phyloP scores from a whole-genome alignment of 768 basidiomycete species.

The Cantharellus anzutake region DNA sequence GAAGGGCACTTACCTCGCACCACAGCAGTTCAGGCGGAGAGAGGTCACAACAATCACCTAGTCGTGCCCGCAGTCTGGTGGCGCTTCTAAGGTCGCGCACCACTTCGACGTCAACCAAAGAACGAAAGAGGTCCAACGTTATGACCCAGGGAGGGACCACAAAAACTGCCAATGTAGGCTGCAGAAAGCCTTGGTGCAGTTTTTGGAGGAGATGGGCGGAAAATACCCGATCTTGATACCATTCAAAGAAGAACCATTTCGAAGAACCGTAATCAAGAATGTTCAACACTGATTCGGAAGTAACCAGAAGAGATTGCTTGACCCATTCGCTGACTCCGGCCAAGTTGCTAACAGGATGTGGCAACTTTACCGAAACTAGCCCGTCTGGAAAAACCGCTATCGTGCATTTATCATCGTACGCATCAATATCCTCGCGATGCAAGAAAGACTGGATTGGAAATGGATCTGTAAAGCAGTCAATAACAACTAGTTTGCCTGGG shows the following conservation, averaged over 20 bases:
- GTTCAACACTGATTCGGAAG: not conserved
- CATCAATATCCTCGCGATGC: not conserved
- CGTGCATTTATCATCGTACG: not conserved
- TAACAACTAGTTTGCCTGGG: not conserved
- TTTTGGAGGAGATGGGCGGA: not conserved
- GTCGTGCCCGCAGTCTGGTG: not conserved
- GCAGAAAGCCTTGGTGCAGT: not conserved
- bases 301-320: not conserved
- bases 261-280: not conserved
- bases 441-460: not conserved
- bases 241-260: not conserved
- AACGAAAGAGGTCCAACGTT: not conserved
- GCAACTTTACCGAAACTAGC: not conserved
- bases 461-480: not conserved
- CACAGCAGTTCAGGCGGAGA: not conserved
- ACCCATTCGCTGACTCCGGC: not conserved
- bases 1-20: not conserved
- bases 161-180: not conserved
- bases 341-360: not conserved
- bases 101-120: not conserved
- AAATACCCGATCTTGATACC: not conserved
- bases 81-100: not conserved
- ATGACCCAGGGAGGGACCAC: not conserved
- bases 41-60: not conserved
- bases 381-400: not conserved